These are phyloP conservation scores for Penicillium fuscoglaucum DNA, from an alignment of 2,329 filamentous ascomycete species.

Conservation along the genomic window DNA sequence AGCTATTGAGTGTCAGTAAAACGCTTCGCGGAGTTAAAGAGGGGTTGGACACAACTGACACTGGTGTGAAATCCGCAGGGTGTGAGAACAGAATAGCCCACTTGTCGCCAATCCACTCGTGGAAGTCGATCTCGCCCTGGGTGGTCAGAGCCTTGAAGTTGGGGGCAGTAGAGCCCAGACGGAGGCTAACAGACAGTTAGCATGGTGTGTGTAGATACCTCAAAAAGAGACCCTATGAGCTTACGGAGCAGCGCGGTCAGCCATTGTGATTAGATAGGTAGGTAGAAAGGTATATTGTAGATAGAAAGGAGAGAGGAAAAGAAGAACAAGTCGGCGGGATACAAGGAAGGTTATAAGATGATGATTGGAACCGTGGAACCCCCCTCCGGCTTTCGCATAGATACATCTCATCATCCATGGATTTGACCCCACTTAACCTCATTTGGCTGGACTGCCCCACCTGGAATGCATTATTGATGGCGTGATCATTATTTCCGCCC, in stretches of 20 bases:
- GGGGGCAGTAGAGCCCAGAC: slow-evolving; percentile 65
- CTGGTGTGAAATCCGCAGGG: slow-evolving; percentile 78
- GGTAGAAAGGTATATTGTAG: not conserved
- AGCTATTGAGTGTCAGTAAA: slow-evolving; percentile 39
- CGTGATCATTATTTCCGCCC: slow-evolving; percentile 24
- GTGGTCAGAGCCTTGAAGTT: slow-evolving; percentile 71
- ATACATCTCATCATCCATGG: slow-evolving; percentile 18
- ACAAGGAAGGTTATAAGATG: slow-evolving; percentile 1
- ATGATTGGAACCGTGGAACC: not conserved
- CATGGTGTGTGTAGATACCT: not conserved
- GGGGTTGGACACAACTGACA: not conserved
- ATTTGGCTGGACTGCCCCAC: not conserved
- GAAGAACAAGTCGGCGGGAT: not conserved
- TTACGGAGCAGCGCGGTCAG: slow-evolving; percentile 47
- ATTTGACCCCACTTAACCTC: slow-evolving; percentile 10
- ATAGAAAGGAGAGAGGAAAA: slow-evolving; percentile 4
- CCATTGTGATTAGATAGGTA: slow-evolving; percentile 37
- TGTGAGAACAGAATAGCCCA: slow-evolving; percentile 73
- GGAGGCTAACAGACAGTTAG: slow-evolving; percentile 48
- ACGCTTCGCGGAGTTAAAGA: not conserved
- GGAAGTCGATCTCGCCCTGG: slow-evolving; percentile 66
- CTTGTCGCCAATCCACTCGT: slow-evolving; percentile 68
- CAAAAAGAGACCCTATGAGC: slow-evolving; percentile 17
- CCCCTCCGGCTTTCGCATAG: slow-evolving; percentile 15
- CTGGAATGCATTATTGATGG: slow-evolving; percentile 27